Evolutionary conservation across 2,329 filamentous ascomycete genomes (phyloP).

Genomic region (Cladosporium sp.): DNA sequence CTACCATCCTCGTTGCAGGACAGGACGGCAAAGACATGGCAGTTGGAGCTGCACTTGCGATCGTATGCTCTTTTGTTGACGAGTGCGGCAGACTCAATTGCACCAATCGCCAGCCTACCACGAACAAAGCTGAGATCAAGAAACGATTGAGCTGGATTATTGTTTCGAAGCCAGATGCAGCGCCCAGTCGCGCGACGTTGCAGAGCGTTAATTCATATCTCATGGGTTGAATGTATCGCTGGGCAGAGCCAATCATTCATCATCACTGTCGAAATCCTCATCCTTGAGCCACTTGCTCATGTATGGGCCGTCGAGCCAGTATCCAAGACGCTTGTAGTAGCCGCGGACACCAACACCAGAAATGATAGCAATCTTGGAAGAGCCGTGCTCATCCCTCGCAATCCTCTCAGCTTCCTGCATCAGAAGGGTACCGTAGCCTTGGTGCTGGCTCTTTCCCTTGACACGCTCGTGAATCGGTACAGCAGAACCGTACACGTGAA

Average conservation of each 20-base stretch:
- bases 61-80: conserved; percentile 72
- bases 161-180: conserved; percentile 72
- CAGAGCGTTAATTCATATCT: conserved; percentile 91
- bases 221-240: conserved; percentile 53
- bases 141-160: conserved; percentile 80
- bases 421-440: conserved; percentile 89
- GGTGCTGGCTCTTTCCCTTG: conserved; percentile 96
- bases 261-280: conserved; percentile 30
- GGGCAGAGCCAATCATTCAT: conserved; percentile 26
- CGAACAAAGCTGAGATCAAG: conserved; percentile 74
- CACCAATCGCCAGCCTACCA: conserved; percentile 11
- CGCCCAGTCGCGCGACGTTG: conserved; percentile 79
- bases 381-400: conserved; percentile 89
- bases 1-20: conserved; percentile 62
- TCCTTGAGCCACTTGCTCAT: conserved; percentile 43
- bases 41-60: conserved; percentile 71
- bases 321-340: conserved; percentile 92
- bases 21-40: conserved; percentile 78
- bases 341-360: conserved; percentile 95
- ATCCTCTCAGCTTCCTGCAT: conserved; percentile 99
- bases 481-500: conserved; percentile 95
- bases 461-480: conserved; percentile 97
- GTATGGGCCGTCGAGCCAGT: conserved; percentile 89
- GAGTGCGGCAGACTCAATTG: conserved; percentile 54
- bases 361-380: conserved; percentile 92